phyloP scores from a whole-genome alignment of 1,139 yeast genomes.

The Pichia sp. region DNA sequence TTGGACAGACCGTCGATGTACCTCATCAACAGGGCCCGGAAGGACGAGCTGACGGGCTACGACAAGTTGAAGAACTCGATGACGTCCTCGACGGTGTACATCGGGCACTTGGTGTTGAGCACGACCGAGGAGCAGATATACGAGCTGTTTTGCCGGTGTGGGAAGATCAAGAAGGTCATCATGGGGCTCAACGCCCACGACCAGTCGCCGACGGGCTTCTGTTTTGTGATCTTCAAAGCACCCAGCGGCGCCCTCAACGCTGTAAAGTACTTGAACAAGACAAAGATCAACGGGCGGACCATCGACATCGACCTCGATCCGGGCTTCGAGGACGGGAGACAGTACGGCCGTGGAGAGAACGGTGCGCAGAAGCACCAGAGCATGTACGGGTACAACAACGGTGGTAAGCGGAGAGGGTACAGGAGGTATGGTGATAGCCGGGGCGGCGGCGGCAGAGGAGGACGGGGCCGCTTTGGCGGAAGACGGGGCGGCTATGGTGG shows the following conservation, averaged over 20 bases:
- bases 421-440: slow-evolving; percentile 17
- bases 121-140: slow-evolving; percentile 92
- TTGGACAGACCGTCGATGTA: slow-evolving; percentile 77
- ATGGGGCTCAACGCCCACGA: slow-evolving; percentile 92
- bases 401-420: slow-evolving; percentile 11
- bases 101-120: slow-evolving; percentile 80
- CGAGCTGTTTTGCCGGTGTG: slow-evolving; percentile 78
- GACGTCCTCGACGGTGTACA: slow-evolving; percentile 71
- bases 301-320: slow-evolving; percentile 89
- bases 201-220: slow-evolving; percentile 92
- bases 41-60: slow-evolving; percentile 36
- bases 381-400: not conserved
- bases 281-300: slow-evolving; percentile 74
- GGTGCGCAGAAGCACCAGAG: slow-evolving; percentile 66
- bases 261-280: slow-evolving; percentile 72
- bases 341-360: slow-evolving; percentile 83
- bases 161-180: slow-evolving; percentile 68
- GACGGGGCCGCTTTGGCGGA: slow-evolving; percentile 10
- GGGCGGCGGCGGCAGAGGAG: slow-evolving; percentile 33
- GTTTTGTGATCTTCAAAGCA: slow-evolving; percentile 72
- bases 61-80: slow-evolving; percentile 62
- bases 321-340: slow-evolving; percentile 91
- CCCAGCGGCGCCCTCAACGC: slow-evolving; percentile 74
- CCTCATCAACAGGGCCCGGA: slow-evolving; percentile 66
- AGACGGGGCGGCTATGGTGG: slow-evolving; percentile 12